A percentile compares a stretch with the other conserved stretches of the same genome.
Conservation (phyloP, 176 grass and related monocot genomes). For the Oryza meridionalis region DNA sequence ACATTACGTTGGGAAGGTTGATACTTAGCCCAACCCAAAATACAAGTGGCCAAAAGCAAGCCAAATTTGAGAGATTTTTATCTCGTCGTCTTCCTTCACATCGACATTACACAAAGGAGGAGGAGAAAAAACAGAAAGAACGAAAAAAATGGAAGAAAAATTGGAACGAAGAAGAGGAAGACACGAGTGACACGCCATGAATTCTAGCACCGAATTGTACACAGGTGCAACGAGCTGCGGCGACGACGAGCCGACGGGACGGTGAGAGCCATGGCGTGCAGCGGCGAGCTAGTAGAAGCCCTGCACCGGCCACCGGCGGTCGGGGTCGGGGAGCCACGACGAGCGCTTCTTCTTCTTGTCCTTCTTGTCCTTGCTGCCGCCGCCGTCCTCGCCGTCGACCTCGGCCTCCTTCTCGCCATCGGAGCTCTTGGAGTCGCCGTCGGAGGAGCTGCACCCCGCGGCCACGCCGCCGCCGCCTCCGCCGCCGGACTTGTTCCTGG, state of each 20-base stretch:
- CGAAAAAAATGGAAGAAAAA: neutral
- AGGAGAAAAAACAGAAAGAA: neutral
- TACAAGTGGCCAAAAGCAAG: neutral
- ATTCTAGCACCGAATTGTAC: neutral
- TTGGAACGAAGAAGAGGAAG: neutral
- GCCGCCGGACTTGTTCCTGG: slow-evolving; percentile 25
- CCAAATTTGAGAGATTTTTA: neutral
- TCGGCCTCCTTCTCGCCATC: slow-evolving; percentile 47
- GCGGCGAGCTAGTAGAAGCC: slow-evolving; percentile 49
- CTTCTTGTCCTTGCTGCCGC: slow-evolving; percentile 21
- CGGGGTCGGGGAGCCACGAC: slow-evolving; percentile 79
- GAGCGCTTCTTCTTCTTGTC: slow-evolving; percentile 61
- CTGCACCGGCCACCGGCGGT: slow-evolving; percentile 74
- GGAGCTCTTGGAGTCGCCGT: slow-evolving; percentile 52
- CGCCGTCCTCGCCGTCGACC: neutral
- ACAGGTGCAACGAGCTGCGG: neutral
- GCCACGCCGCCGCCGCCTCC: neutral
- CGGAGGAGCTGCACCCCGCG: slow-evolving; percentile 29
- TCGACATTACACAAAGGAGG: neutral
- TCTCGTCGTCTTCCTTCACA: neutral
- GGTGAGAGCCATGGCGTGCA: neutral
- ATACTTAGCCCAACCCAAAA: neutral
- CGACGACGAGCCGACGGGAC: neutral
- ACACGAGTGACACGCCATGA: slow-evolving; percentile 15
- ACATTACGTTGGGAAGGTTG: neutral